Percentiles rank a stretch among this genome's conserved stretches.
Conservation (phyloP, 352 stramenopile genomes). For the Globisporangium radiosum region DNA sequence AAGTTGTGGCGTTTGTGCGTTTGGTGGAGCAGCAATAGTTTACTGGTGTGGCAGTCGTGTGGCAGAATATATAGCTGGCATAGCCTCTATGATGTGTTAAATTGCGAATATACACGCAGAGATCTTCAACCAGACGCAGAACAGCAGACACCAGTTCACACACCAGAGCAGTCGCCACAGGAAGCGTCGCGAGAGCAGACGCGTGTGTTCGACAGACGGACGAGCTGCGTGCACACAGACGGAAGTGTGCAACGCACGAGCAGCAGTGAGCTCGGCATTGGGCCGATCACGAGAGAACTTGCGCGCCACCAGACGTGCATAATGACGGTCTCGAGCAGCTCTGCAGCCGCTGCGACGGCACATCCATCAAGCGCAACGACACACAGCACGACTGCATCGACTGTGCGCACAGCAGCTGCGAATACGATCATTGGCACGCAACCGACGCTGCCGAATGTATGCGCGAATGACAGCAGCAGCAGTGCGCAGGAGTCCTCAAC, state of each 20-base stretch:
- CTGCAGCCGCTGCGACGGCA: constrained; percentile 7
- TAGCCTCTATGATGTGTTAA: no score
- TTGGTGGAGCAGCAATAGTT: no score
- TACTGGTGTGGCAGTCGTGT: no score
- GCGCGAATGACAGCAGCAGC: neutral
- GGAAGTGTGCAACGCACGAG: constrained; percentile 1
- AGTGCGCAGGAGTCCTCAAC: neutral
- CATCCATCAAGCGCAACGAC: neutral
- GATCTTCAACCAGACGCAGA: neutral
- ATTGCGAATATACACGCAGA: no score
- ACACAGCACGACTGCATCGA: constrained; percentile 2
- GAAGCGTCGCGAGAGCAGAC: neutral
- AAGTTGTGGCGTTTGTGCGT: no score
- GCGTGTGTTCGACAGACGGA: neutral
- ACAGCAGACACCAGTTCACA: neutral
- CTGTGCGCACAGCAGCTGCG: neutral
- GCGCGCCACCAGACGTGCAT: neutral
- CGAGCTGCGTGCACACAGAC: neutral
- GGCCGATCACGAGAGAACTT: constrained; percentile 10
- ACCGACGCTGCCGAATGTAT: constrained; percentile 1
- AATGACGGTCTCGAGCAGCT: constrained; percentile 49
- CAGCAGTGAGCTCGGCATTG: constrained; percentile 1
- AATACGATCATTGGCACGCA: neutral
- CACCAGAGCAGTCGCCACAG: neutral
- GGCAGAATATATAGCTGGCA: no score